These are phyloP conservation scores for Lasiodiplodia sp. DNA, from an alignment of 2,329 filamentous ascomycete genomes.

Conservation along the genomic window DNA sequence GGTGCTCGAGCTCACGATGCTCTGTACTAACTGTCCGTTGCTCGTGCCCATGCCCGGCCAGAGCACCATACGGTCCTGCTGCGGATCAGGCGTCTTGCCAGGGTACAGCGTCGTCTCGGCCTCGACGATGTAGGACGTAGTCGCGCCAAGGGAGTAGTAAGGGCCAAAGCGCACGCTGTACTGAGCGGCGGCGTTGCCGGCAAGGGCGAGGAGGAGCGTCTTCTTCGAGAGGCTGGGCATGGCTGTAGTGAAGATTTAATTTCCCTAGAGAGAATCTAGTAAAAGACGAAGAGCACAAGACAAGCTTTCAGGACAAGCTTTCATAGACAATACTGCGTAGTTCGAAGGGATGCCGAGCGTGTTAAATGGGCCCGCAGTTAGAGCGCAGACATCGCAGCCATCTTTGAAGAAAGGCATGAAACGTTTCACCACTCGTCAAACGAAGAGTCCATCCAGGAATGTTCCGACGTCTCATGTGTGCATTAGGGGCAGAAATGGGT, in stretches of 20 bases:
- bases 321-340: not conserved
- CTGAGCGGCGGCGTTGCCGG: conserved; percentile 34
- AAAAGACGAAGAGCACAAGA: not conserved
- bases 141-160: conserved; percentile 46
- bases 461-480: conserved; percentile 6
- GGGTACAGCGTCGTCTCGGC: conserved; percentile 54
- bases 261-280: not conserved
- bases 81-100: conserved; percentile 48
- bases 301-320: not conserved
- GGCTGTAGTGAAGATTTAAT: not conserved
- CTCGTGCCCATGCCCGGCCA: conserved; percentile 62
- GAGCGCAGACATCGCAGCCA: not conserved
- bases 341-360: not conserved
- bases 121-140: conserved; percentile 53
- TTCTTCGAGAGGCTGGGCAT: conserved; percentile 28
- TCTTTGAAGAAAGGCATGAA: not conserved
- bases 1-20: conserved; percentile 42
- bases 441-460: not conserved
- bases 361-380: not conserved
- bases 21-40: conserved; percentile 59
- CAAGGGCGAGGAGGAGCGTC: conserved; percentile 32
- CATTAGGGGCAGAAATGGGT: not conserved
- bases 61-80: conserved; percentile 48
- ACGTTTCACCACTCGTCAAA: not conserved
- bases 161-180: conserved; percentile 34